Base-by-base conservation (phyloP, 2,329 filamentous ascomycete genomes). In the Nothophaeocryptopus gaeumannii region DNA sequence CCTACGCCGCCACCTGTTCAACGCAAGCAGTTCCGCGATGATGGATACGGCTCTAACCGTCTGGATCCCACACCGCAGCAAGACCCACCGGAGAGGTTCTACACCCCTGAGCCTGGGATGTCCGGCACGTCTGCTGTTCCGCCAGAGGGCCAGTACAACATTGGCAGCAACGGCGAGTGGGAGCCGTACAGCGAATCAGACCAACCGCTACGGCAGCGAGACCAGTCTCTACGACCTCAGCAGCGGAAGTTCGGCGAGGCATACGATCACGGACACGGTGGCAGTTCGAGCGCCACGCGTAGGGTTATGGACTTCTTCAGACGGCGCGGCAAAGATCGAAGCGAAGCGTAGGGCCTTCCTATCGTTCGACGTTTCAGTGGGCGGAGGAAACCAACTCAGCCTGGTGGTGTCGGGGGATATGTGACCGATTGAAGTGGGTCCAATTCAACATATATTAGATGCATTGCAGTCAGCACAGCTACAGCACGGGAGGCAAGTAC, bases 241-340 rank as follows among this genome's bases (percentile, higher is more conserved):
- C 90, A 92, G 71, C 83, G 90, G 50, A 84, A 82, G 58, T 96
- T 99, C 61, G 85, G 82, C 1, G 90, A 96, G 63, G 89, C 88
- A 2, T 96, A 95, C 67, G 89, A 96, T 53, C 86, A 89, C 59
- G 76, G 74, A 39, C 78, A 90, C 63, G 84, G 84, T 30, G 92
- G 92, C 38, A 95, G 88, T 69, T 92, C 85, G 57, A 89, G 89
- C 49, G 88, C 90, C 2, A 90, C 91, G 11, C 86, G 91, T 68
- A 84, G 89, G 66, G 93, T 99, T 34, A 97, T 99, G 91, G 92
- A 99, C 73, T 96, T 97, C 71, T 99, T 99, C 77, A 81, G 93
- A 62, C 81, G 91, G 68, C 82, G 91, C 67, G 89, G 88, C 48
- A 89, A 86, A 73, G 88, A 69, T 44, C 58, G 66, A 26, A 43